phyloP scores from a whole-genome alignment of 2,329 filamentous ascomycete species.

The Ilyonectria robusta region DNA sequence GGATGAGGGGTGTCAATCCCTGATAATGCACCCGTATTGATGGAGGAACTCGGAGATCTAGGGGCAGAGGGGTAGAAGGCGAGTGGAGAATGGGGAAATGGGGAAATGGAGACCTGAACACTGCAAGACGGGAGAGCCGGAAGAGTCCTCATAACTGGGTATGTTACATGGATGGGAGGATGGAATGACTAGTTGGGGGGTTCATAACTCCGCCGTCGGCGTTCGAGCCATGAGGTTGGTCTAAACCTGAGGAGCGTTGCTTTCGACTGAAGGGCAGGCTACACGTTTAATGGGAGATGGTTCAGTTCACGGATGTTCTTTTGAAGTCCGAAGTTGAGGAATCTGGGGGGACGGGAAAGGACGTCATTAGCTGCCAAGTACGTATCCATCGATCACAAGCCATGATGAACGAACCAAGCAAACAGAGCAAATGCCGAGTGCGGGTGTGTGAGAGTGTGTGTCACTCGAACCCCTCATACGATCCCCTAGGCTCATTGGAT shows the following conservation, averaged over 20 bases:
- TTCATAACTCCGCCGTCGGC: background rate
- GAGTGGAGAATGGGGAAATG: conserved; percentile 39
- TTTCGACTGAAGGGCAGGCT: background rate
- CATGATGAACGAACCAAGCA: background rate
- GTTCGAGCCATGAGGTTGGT: background rate
- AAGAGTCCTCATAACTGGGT: background rate
- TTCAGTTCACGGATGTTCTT: background rate
- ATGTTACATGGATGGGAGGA: conserved; percentile 14
- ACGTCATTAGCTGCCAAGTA: background rate
- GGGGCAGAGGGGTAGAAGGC: conserved; percentile 27
- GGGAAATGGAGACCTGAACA: conserved; percentile 37
- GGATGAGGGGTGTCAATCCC: conserved; percentile 28
- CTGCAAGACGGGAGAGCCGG: conserved; percentile 13
- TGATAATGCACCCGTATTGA: conserved; percentile 7
- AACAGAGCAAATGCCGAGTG: background rate
- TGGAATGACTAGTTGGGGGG: background rate
- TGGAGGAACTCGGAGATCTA: conserved; percentile 28
- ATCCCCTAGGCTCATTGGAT: background rate
- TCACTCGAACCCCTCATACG: conserved; percentile 2
- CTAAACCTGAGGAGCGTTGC: background rate
- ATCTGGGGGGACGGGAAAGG: conserved; percentile 3
- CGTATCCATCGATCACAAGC: background rate
- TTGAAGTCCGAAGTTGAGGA: background rate
- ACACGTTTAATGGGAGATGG: background rate
- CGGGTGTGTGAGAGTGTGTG: background rate